Conservation (phyloP, 768 basidiomycete genomes). For the Nevesoporus exiguus region DNA sequence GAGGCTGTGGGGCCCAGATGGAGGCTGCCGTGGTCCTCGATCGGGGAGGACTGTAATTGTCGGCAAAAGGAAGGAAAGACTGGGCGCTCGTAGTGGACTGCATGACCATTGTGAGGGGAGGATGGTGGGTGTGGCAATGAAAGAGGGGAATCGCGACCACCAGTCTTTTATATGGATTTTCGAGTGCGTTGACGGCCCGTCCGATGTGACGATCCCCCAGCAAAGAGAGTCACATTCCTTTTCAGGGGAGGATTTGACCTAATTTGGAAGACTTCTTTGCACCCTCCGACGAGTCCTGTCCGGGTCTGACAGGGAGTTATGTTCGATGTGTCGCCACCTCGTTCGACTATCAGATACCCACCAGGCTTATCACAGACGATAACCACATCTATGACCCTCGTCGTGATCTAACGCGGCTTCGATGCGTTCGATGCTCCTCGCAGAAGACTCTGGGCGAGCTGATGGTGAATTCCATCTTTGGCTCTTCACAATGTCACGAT, state of each 20-base stretch:
- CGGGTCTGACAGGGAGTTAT: slow-evolving; percentile 26
- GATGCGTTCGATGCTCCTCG: not conserved
- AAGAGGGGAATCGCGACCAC: slow-evolving; percentile 34
- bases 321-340: slow-evolving; percentile 12
- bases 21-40: slow-evolving; percentile 48
- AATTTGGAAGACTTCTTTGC: slow-evolving; percentile 31
- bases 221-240: slow-evolving; percentile 30
- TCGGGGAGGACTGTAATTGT: slow-evolving; percentile 40
- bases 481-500: slow-evolving; percentile 25
- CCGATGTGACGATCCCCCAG: slow-evolving; percentile 32
- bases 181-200: slow-evolving; percentile 20
- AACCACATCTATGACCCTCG: not conserved
- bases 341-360: slow-evolving; percentile 27
- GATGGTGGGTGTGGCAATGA: slow-evolving; percentile 41
- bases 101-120: slow-evolving; percentile 27
- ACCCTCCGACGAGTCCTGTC: slow-evolving; percentile 21
- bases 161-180: slow-evolving; percentile 35
- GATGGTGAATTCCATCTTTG: slow-evolving; percentile 15
- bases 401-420: not conserved
- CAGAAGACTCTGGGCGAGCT: not conserved
- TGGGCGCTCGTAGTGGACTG: slow-evolving; percentile 23
- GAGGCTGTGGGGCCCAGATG: slow-evolving; percentile 84
- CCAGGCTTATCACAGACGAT: slow-evolving; percentile 6
- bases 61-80: slow-evolving; percentile 34
- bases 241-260: slow-evolving; percentile 30